Conservation (phyloP, 1,284 basidiomycete species). For the Ceratobasidium sp. region DNA sequence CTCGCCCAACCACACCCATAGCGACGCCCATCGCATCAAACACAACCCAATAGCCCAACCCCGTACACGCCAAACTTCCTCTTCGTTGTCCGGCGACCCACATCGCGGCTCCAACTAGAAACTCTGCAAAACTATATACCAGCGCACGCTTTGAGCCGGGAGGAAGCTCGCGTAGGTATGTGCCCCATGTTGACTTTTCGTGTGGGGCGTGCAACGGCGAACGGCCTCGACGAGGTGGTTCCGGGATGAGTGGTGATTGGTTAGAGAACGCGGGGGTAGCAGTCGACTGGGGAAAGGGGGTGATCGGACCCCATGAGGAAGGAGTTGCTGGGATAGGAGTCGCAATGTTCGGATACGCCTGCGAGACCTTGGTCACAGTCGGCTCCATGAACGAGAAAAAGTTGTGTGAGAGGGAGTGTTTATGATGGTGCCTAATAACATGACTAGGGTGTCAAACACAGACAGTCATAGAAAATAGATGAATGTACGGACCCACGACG, state of each 20-base stretch:
- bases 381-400: conserved; percentile 90
- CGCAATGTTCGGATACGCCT: conserved; percentile 7
- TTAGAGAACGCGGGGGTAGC: conserved; percentile 32
- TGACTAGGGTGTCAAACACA: conserved; percentile 49
- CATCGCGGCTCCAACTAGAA: conserved; percentile 60
- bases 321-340: conserved; percentile 12
- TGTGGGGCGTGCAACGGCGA: conserved; percentile 44
- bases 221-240: conserved; percentile 36
- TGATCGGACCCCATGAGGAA: conserved; percentile 37
- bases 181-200: conserved; percentile 43
- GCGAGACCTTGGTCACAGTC: neutral
- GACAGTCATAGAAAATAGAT: neutral
- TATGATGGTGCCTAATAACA: conserved; percentile 76
- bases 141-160: conserved; percentile 51
- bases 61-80: conserved; percentile 87
- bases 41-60: conserved; percentile 93
- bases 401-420: conserved; percentile 92
- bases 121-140: conserved; percentile 54
- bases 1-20: conserved; percentile 62
- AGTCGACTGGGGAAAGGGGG: conserved; percentile 39
- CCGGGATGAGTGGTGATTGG: conserved; percentile 26
- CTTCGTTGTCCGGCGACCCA: conserved; percentile 94
- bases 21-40: conserved; percentile 89
- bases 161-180: conserved; percentile 48
- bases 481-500: conserved; percentile 31